Percentiles rank a stretch among this genome's conserved stretches.
These are phyloP conservation scores for Capsicum pubescens DNA, from an alignment of 257 asterid genomes.

Conservation along the genomic window DNA sequence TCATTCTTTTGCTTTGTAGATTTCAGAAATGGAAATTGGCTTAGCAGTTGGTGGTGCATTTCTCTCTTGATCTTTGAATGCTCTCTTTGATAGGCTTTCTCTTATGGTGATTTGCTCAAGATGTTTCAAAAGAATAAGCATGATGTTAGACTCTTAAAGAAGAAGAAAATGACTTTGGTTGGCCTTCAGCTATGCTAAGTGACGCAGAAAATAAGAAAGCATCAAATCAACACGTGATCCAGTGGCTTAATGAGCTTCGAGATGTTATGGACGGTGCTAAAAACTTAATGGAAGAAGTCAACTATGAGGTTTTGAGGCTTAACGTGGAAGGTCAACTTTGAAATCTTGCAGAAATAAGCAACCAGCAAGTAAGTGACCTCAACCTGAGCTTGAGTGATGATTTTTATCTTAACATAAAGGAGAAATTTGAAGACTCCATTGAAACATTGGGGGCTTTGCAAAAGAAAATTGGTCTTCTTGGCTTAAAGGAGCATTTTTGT, in stretches of 20 bases:
- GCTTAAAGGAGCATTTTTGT: too few species aligned
- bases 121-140: too few species aligned
- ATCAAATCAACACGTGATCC: neutral
- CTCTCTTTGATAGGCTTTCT: too few species aligned
- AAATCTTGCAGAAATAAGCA: neutral
- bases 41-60: too few species aligned
- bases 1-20: too few species aligned
- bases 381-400: neutral
- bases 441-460: conserved; percentile 20
- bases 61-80: too few species aligned
- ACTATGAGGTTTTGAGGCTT: conserved; percentile 26
- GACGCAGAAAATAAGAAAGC: conserved; percentile 36
- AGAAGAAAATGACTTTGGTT: neutral
- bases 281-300: too few species aligned
- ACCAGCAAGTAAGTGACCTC: conserved; percentile 27
- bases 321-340: conserved; percentile 24
- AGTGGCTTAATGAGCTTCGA: too few species aligned
- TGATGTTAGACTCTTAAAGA: too few species aligned
- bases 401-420: conserved; percentile 5
- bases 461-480: conserved; percentile 8
- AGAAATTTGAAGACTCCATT: conserved; percentile 23
- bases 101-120: too few species aligned
- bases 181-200: conserved; percentile 28
- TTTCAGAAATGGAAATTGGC: too few species aligned
- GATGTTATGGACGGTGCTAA: conserved; percentile 2